These are phyloP conservation scores for Suaeda aralocaspica DNA, from an alignment of 148 eudicot genomes.

Conservation along the genomic window DNA sequence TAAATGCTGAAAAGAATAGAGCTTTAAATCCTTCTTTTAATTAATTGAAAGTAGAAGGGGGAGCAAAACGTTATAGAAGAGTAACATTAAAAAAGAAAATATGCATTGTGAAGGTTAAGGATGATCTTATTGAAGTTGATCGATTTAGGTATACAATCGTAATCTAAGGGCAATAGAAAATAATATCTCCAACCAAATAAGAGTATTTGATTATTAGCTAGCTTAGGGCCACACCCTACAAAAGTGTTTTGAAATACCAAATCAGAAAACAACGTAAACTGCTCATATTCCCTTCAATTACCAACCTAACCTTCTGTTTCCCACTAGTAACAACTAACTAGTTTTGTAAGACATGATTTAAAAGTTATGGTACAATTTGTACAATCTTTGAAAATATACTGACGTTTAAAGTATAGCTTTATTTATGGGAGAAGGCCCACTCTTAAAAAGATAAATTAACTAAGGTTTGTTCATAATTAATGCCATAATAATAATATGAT, in stretches of 20 bases:
- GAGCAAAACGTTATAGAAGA: too few relatives aligned
- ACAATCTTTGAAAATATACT: too few relatives aligned
- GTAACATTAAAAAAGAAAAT: too few relatives aligned
- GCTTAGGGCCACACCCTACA: slow-evolving; percentile 6
- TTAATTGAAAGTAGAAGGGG: too few relatives aligned
- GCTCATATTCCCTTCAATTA: slow-evolving; percentile 9
- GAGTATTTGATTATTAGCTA: not conserved
- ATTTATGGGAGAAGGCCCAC: not conserved
- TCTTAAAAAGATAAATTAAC: not conserved
- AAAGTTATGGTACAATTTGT: not conserved
- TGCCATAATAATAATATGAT: not conserved
- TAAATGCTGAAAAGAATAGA: too few relatives aligned
- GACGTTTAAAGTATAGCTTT: not conserved
- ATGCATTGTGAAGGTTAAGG: too few relatives aligned
- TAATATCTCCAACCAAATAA: slow-evolving; percentile 8
- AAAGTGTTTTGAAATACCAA: slow-evolving; percentile 4
- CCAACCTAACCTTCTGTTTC: not conserved
- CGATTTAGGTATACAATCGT: slow-evolving; percentile 6
- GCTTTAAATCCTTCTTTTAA: too few relatives aligned
- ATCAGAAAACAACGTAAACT: slow-evolving; percentile 14
- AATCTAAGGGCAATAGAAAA: not conserved
- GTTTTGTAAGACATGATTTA: not conserved
- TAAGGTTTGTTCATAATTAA: not conserved
- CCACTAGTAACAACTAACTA: not conserved
- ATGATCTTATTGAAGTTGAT: not conserved